phyloP scores from a whole-genome alignment of 495 filamentous ascomycete genomes.

The Xylaria telfairii region DNA sequence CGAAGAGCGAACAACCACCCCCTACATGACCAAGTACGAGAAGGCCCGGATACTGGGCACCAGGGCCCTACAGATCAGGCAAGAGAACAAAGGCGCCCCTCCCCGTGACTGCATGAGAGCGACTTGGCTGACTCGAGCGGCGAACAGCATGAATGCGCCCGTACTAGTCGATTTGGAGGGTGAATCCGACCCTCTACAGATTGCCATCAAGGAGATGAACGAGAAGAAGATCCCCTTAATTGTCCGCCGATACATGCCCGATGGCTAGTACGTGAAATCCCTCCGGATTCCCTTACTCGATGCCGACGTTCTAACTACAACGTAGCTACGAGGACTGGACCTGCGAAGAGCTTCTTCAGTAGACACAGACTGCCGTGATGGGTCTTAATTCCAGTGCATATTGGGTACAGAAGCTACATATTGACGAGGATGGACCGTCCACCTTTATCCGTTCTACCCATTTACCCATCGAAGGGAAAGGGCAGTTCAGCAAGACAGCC shows the following conservation, averaged over 20 bases:
- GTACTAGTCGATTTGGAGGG: slow-evolving; percentile 96
- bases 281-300: not conserved
- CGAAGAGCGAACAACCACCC: slow-evolving; percentile 88
- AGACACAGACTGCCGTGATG: slow-evolving; percentile 29
- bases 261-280: slow-evolving; percentile 81
- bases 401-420: not conserved
- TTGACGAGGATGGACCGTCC: not conserved
- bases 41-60: slow-evolving; percentile 90
- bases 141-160: slow-evolving; percentile 89
- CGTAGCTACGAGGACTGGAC: slow-evolving; percentile 98
- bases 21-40: slow-evolving; percentile 99
- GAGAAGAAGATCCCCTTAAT: slow-evolving; percentile 99
- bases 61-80: slow-evolving; percentile 95
- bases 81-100: slow-evolving; percentile 33
- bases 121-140: slow-evolving; percentile 3
- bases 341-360: slow-evolving; percentile 85
- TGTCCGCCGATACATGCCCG: slow-evolving; percentile 91
- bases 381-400: not conserved
- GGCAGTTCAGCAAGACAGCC: not conserved
- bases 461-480: slow-evolving; percentile 11
- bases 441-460: slow-evolving; percentile 4
- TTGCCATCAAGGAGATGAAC: slow-evolving; percentile 93
- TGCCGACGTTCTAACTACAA: slow-evolving; percentile 26
- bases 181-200: slow-evolving; percentile 96
- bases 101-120: not conserved